Conservation (phyloP, 768 basidiomycete genomes). For the Chiua virens region DNA sequence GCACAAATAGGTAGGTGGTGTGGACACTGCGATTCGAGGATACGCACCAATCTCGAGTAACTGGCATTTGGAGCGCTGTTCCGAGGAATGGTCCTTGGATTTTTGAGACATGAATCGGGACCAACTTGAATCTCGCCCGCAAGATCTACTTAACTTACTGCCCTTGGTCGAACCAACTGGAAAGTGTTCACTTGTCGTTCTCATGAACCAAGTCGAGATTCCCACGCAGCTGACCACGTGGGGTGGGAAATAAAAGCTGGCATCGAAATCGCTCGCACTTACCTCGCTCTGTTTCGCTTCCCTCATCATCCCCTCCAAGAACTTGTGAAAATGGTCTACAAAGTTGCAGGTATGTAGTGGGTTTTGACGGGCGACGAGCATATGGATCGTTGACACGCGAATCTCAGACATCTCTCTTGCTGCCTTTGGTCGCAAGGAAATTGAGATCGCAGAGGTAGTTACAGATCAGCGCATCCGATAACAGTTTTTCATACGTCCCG, state of each 20-base stretch:
- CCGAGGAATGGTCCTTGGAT: background rate
- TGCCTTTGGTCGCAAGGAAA: slow-evolving; percentile 99
- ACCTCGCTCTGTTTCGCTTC: slow-evolving; percentile 23
- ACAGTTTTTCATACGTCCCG: slow-evolving; percentile 8
- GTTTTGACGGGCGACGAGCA: background rate
- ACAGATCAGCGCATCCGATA: slow-evolving; percentile 13
- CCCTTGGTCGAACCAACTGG: no score
- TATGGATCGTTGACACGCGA: slow-evolving; percentile 1
- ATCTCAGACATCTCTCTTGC: slow-evolving; percentile 87
- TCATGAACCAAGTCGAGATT: slow-evolving; percentile 15
- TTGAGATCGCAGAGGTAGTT: slow-evolving; percentile 94
- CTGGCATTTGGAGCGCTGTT: slow-evolving; percentile 42
- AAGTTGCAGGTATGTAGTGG: slow-evolving; percentile 72
- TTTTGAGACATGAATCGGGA: slow-evolving; percentile 6
- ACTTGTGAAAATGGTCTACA: slow-evolving; percentile 66
- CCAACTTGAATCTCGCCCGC: background rate
- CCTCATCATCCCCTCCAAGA: slow-evolving; percentile 20
- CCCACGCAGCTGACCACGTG: slow-evolving; percentile 33
- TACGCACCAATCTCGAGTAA: slow-evolving; percentile 57
- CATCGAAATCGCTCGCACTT: slow-evolving; percentile 16
- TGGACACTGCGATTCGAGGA: background rate
- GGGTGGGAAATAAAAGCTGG: slow-evolving; percentile 31
- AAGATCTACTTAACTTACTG: no score
- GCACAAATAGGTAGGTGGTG: background rate
- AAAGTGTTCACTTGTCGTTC: background rate